Evolutionary conservation across 177 flowering plant genomes (phyloP), one percentile per base, ranked within the genome.

Genomic region (Vitis hybrid): DNA sequence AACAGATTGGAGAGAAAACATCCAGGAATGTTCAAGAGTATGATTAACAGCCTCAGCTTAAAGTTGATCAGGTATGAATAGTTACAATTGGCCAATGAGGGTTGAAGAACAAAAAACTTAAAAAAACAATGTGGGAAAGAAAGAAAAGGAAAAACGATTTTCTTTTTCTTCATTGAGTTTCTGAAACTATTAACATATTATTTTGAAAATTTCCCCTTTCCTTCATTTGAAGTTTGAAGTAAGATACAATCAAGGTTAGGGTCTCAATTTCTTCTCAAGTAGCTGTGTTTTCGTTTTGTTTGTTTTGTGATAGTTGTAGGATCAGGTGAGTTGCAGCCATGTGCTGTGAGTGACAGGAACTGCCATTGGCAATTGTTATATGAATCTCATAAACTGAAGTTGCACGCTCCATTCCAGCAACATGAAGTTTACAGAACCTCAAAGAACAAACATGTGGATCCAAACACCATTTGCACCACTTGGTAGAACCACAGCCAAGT

Each of bases 1-100:
- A 9, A 88, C 90, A 52, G 92, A 88, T 75, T 88, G 92, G 91
- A 84, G 90, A 71, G 8, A 86, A 86, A 69, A 90, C 88, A 30
- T 86, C 91, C 0, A 78, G 88, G 46, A 88, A 65, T 88, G 85
- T 72, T 88, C 92, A 1, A 78, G 92, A 52, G 88, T 86, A 68
- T 78, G 87, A 66, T 88, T 87, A 88, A 85, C 80, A 87, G 81
- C 70, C 81, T 88, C 48, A 87, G 89, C 81, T 73, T 87, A 77
- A 84, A 82, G 76, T 72, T 87, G 73, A 85, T 79, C 82, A 70
- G 73, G 62, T 88, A 86, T 30, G 92, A 88, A 11, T 76, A 75
- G 6, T 64, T 80, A 21, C 66, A 80, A 10, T 14, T 65, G 21
- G 71, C 71, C 56, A 58, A 13, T 60, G 68, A 75, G 72, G 66